These are phyloP conservation scores for Emergomyces africanus DNA, from an alignment of 2,329 filamentous ascomycete species.

Conservation along the genomic window DNA sequence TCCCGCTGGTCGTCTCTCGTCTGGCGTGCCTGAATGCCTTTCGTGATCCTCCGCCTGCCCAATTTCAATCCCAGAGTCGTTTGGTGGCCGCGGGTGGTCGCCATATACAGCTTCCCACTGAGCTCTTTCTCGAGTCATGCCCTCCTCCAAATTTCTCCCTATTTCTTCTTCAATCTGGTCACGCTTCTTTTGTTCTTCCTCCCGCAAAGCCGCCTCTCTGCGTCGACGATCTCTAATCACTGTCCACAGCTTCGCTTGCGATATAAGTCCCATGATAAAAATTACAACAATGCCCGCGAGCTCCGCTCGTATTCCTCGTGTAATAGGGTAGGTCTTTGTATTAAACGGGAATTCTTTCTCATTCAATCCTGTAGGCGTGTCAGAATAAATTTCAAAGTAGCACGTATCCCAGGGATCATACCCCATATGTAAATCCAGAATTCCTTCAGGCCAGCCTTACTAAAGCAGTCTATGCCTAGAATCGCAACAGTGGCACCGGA, in stretches of 20 bases:
- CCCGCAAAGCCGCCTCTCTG: conserved; percentile 33
- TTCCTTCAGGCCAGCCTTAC: conserved; percentile 79
- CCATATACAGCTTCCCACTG: conserved; percentile 69
- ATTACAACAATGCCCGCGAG: conserved; percentile 65
- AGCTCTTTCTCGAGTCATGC: conserved; percentile 31
- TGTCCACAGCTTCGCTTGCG: conserved; percentile 77
- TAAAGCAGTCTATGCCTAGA: conserved; percentile 84
- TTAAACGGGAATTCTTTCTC: conserved; percentile 63
- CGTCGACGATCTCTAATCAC: conserved; percentile 48
- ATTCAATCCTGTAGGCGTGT: conserved; percentile 47
- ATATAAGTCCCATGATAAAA: conserved; percentile 61
- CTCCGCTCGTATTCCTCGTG: conserved; percentile 75
- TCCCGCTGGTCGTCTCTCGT: neutral
- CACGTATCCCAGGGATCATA: conserved; percentile 22
- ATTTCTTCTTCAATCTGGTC: conserved; percentile 55
- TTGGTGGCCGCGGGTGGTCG: conserved; percentile 39
- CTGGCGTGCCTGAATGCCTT: neutral
- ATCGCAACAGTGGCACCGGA: conserved; percentile 66
- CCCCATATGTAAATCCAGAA: conserved; percentile 92
- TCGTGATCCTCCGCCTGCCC: neutral
- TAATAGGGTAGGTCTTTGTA: conserved; percentile 69
- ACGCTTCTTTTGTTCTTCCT: conserved; percentile 43
- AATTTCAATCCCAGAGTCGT: conserved; percentile 21
- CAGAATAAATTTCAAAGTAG: conserved; percentile 11
- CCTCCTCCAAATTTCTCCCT: conserved; percentile 45